Percentiles rank a stretch among this genome's conserved stretches.
phyloP scores from a whole-genome alignment of 2,329 filamentous ascomycete genomes.

The Microsporum canis region DNA sequence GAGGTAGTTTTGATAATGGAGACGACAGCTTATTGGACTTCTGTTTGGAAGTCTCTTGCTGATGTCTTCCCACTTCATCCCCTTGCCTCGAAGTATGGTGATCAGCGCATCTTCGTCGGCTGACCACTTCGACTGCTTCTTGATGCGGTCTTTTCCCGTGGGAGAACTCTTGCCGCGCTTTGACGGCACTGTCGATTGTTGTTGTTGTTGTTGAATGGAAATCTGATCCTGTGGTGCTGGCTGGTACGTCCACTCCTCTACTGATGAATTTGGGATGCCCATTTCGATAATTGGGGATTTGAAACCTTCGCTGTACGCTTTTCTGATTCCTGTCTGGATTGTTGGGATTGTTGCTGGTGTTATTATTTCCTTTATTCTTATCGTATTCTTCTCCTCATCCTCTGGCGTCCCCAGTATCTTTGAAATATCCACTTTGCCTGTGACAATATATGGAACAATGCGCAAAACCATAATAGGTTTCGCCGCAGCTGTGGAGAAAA shows the following conservation, averaged over 20 bases:
- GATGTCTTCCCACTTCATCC: slow-evolving; percentile 99
- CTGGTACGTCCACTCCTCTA: slow-evolving; percentile 3
- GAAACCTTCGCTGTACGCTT: background rate
- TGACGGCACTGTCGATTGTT: background rate
- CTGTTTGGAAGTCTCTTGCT: slow-evolving; percentile 80
- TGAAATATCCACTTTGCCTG: slow-evolving; percentile 18
- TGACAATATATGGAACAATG: slow-evolving; percentile 12
- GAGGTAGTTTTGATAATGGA: slow-evolving; percentile 96
- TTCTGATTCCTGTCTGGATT: background rate
- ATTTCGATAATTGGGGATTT: slow-evolving; percentile 1
- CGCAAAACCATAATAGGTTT: slow-evolving; percentile 11
- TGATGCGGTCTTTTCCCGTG: slow-evolving; percentile 26
- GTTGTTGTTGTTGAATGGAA: background rate
- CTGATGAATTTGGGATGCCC: slow-evolving; percentile 1
- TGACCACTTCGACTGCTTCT: slow-evolving; percentile 96
- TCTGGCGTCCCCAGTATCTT: slow-evolving; percentile 14
- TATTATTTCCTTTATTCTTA: background rate
- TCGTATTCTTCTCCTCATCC: slow-evolving; percentile 13
- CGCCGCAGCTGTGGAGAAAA: background rate
- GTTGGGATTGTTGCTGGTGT: slow-evolving; percentile 1
- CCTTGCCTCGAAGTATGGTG: slow-evolving; percentile 76
- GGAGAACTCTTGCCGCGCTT: slow-evolving; percentile 1
- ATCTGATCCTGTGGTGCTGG: slow-evolving; percentile 3
- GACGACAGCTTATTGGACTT: slow-evolving; percentile 83
- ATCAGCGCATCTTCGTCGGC: slow-evolving; percentile 86